Percentiles rank a stretch among this genome's conserved stretches.
phyloP scores from a whole-genome alignment of 495 filamentous ascomycete genomes.

The Emericellopsis terricola region DNA sequence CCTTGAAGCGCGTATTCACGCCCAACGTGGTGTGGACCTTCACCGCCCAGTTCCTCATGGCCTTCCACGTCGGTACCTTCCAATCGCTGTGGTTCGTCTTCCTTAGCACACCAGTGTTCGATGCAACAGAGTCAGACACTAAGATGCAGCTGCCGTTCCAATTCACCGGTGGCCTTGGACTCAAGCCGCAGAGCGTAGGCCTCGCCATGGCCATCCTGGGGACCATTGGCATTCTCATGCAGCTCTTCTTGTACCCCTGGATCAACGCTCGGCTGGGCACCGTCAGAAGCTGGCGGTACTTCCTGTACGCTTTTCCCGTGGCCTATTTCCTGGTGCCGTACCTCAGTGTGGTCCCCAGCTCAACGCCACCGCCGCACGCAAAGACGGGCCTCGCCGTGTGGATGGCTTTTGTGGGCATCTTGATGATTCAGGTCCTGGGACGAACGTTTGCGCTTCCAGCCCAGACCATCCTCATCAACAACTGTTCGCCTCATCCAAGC shows the following conservation, averaged over 20 bases:
- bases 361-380: slow-evolving; percentile 36
- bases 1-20: slow-evolving; percentile 65
- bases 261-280: slow-evolving; percentile 52
- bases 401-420: slow-evolving; percentile 45
- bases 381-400: slow-evolving; percentile 51
- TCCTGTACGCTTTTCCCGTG: slow-evolving; percentile 53
- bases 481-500: slow-evolving; percentile 63
- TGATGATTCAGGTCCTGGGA: slow-evolving; percentile 56
- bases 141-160: slow-evolving; percentile 39
- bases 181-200: slow-evolving; percentile 57
- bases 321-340: slow-evolving; percentile 57
- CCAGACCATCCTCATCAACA: slow-evolving; percentile 65
- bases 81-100: slow-evolving; percentile 74
- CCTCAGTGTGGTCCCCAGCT: slow-evolving; percentile 49
- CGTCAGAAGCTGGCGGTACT: slow-evolving; percentile 45
- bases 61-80: slow-evolving; percentile 68
- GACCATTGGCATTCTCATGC: slow-evolving; percentile 55
- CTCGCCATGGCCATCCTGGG: slow-evolving; percentile 66
- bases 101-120: slow-evolving; percentile 63
- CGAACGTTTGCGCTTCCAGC: slow-evolving; percentile 71
- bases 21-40: slow-evolving; percentile 51
- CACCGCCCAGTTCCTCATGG: slow-evolving; percentile 47
- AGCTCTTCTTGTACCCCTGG: slow-evolving; percentile 58
- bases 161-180: slow-evolving; percentile 68
- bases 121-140: too few species aligned